Evolutionary conservation across 2,329 filamentous ascomycete genomes (phyloP).

Genomic region (Pseudogymnoascus sp.): DNA sequence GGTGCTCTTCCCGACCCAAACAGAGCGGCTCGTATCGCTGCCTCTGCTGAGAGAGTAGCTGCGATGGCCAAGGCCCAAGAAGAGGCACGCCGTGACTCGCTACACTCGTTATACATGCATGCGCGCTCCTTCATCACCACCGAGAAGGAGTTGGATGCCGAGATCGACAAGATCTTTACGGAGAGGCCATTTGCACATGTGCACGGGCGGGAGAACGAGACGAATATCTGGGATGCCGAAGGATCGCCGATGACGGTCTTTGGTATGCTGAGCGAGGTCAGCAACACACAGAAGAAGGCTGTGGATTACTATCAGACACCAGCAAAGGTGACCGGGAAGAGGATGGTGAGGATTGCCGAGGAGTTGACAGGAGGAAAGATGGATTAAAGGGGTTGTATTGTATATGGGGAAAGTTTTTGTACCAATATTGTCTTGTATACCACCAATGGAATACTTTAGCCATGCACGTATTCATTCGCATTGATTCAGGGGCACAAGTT

Average conservation of each 20-base stretch:
- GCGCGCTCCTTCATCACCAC: slow-evolving; percentile 79
- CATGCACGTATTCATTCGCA: not conserved
- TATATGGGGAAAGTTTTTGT: not conserved
- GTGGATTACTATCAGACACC: slow-evolving; percentile 25
- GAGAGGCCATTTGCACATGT: slow-evolving; percentile 29
- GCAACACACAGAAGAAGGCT: slow-evolving; percentile 27
- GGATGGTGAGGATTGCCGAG: slow-evolving; percentile 57
- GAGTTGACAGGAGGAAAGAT: slow-evolving; percentile 60
- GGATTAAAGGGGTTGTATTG: slow-evolving; percentile 20
- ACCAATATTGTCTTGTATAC: slow-evolving; percentile 7
- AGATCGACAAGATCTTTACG: slow-evolving; percentile 70
- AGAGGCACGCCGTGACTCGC: slow-evolving; percentile 55
- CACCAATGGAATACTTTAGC: slow-evolving; percentile 6
- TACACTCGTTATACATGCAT: slow-evolving; percentile 86
- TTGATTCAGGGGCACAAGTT: not conserved
- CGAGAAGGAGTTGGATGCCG: slow-evolving; percentile 64
- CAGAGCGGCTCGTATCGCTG: slow-evolving; percentile 47
- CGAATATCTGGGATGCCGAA: slow-evolving; percentile 26
- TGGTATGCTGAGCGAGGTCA: slow-evolving; percentile 36
- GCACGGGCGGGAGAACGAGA: not conserved
- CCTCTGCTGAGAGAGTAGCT: slow-evolving; percentile 34
- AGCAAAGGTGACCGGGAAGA: slow-evolving; percentile 39
- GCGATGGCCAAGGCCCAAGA: slow-evolving; percentile 43
- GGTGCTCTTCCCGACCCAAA: slow-evolving; percentile 52
- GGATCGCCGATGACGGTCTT: slow-evolving; percentile 37